Conservation (phyloP, 805 yeast species). For the Nakazawaea anatomiae region DNA sequence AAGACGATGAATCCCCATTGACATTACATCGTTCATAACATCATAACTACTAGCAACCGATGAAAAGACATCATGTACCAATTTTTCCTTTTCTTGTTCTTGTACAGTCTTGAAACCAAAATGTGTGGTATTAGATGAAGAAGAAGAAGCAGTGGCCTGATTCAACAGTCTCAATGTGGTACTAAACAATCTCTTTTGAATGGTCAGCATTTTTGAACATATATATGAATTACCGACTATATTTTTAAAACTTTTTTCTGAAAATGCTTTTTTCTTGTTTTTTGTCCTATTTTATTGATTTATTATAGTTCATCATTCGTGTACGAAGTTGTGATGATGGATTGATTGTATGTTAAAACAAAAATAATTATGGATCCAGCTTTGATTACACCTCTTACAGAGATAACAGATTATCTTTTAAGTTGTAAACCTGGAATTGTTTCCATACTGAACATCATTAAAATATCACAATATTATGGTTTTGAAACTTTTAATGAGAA, state of each 20-base stretch:
- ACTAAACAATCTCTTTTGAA: neutral
- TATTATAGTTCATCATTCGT: neutral
- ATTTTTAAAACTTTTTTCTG: neutral
- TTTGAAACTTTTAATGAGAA: conserved; percentile 30
- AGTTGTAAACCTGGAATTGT: conserved; percentile 29
- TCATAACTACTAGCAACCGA: conserved; percentile 94
- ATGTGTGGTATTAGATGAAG: conserved; percentile 59
- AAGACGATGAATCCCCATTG: conserved; percentile 86
- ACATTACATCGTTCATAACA: conserved; percentile 97
- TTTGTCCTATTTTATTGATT: neutral
- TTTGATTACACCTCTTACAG: conserved; percentile 24
- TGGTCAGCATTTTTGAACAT: neutral
- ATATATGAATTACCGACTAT: neutral
- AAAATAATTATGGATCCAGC: conserved; percentile 22
- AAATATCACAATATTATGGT: conserved; percentile 29
- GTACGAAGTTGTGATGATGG: neutral
- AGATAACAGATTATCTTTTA: conserved; percentile 24
- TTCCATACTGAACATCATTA: conserved; percentile 25
- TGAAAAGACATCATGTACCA: conserved; percentile 84
- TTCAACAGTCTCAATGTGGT: neutral
- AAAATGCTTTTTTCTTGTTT: neutral
- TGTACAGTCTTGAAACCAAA: conserved; percentile 87
- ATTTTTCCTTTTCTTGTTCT: conserved; percentile 70
- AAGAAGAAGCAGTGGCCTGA: neutral
- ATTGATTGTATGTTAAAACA: no score